Conservation (phyloP, 1,284 basidiomycete genomes). For the Marasmius tenuissimus region DNA sequence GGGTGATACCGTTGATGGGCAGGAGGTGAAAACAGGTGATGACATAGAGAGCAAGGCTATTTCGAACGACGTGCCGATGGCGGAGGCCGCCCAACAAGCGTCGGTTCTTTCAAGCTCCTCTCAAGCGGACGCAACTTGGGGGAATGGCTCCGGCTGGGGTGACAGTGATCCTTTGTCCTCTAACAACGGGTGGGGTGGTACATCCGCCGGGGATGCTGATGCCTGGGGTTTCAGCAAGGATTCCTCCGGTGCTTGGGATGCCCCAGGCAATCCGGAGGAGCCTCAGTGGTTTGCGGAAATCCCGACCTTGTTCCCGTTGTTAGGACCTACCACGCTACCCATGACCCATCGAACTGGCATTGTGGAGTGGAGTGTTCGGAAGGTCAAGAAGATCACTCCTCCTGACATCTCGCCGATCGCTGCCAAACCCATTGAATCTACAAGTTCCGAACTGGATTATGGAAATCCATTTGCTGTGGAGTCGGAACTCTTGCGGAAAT, state of each 20-base stretch:
- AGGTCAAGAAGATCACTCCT: constrained; percentile 33
- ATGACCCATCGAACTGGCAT: constrained; percentile 50
- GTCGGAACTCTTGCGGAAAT: constrained; percentile 42
- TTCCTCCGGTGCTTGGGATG: constrained; percentile 5
- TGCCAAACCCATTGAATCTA: not conserved
- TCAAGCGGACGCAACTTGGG: not conserved
- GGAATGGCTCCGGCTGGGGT: not conserved
- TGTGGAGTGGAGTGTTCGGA: constrained; percentile 50
- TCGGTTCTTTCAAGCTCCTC: not conserved
- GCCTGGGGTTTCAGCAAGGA: constrained; percentile 1
- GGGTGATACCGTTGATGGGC: not conserved
- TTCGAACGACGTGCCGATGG: not conserved
- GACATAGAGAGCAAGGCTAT: not conserved
- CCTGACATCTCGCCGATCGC: constrained; percentile 12
- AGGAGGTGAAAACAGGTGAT: not conserved
- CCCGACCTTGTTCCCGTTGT: constrained; percentile 31
- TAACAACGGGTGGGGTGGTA: not conserved
- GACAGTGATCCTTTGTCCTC: not conserved
- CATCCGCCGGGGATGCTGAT: constrained; percentile 7
- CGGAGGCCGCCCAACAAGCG: not conserved
- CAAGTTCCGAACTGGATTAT: not conserved
- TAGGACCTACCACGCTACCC: constrained; percentile 47
- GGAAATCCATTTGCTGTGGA: constrained; percentile 41
- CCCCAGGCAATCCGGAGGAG: not conserved
- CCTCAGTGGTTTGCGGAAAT: constrained; percentile 22